Evolutionary conservation across 257 asterid species (phyloP).

Genomic region (Petrea volubilis): DNA sequence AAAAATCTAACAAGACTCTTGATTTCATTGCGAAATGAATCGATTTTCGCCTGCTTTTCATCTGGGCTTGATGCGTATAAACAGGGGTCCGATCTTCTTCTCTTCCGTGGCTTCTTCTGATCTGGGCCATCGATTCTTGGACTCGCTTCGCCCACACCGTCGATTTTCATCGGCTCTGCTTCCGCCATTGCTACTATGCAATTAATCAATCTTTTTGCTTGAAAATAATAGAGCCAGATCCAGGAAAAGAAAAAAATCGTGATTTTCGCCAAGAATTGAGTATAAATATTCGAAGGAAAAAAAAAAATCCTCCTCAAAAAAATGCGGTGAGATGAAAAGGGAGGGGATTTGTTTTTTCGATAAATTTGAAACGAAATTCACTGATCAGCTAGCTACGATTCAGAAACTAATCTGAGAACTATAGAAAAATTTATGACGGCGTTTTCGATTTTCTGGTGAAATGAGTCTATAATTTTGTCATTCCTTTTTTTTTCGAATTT

Average conservation of each 20-base stretch:
- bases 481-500: background rate
- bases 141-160: slow-evolving; percentile 12
- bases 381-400: background rate
- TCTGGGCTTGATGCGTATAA: slow-evolving; percentile 14
- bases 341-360: background rate
- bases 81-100: slow-evolving; percentile 21
- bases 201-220: background rate
- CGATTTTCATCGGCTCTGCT: slow-evolving; percentile 31
- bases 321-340: background rate
- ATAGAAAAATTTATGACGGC: background rate
- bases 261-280: background rate
- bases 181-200: slow-evolving; percentile 28
- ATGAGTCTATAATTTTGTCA: background rate
- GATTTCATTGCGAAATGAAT: slow-evolving; percentile 50
- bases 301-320: background rate
- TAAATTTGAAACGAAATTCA: background rate
- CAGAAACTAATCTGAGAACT: background rate
- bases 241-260: background rate
- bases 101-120: slow-evolving; percentile 21
- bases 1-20: slow-evolving; percentile 48
- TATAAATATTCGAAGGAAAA: background rate
- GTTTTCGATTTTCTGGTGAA: background rate
- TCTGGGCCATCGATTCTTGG: slow-evolving; percentile 21
- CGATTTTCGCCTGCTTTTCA: slow-evolving; percentile 52
- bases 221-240: background rate